Percentiles rank a stretch among this genome's conserved stretches.
Conservation (phyloP, 768 basidiomycete genomes). For the Cystofilobasidium capitatum region DNA sequence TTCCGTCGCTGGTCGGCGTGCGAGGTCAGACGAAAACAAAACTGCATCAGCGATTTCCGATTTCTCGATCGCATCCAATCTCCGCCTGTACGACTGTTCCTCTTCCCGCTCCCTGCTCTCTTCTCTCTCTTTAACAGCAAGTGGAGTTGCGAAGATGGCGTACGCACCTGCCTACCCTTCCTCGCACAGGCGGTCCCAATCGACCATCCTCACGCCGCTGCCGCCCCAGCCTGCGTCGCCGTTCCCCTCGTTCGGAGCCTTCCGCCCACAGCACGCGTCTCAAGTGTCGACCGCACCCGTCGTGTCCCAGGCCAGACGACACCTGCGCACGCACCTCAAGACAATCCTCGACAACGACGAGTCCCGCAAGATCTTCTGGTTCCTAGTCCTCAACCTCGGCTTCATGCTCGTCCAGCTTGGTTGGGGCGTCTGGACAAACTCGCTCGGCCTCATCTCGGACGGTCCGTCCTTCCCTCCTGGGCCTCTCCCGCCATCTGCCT, state of each 20-base stretch:
- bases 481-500: neutral
- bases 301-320: slow-evolving; percentile 13
- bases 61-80: neutral
- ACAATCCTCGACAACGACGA: slow-evolving; percentile 84
- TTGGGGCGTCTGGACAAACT: slow-evolving; percentile 96
- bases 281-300: neutral
- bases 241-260: neutral
- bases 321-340: slow-evolving; percentile 56
- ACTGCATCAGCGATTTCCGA: neutral
- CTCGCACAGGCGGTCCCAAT: slow-evolving; percentile 20
- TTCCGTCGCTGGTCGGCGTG: too few relatives aligned
- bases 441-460: slow-evolving; percentile 89
- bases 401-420: slow-evolving; percentile 86
- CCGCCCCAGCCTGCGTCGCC: neutral
- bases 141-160: neutral
- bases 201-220: slow-evolving; percentile 8
- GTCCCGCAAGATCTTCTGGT: slow-evolving; percentile 92
- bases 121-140: neutral
- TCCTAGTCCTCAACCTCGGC: slow-evolving; percentile 81
- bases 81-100: neutral
- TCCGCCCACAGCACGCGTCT: neutral
- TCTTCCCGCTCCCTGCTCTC: neutral
- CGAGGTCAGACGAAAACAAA: too few relatives aligned
- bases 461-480: slow-evolving; percentile 47
- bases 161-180: slow-evolving; percentile 23